Evolutionary conservation across 371 early-diverging fungal genomes (phyloP), one percentile per base, ranked within the genome.

Genomic region (Mucor plumbeus): DNA sequence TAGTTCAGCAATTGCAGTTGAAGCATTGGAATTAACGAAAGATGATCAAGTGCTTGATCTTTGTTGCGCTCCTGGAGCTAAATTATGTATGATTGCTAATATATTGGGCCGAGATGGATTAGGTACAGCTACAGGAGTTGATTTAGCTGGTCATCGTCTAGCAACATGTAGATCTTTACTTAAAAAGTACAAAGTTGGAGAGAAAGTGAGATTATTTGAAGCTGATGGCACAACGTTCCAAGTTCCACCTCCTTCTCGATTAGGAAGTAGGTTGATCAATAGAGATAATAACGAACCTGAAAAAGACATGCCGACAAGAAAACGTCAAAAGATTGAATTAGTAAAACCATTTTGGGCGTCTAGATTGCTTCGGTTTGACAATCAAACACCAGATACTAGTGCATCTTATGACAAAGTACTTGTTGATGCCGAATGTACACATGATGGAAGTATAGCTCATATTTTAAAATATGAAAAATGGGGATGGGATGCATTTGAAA

Each of bases 341-440:
- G 10, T 58, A 0, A 83, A 84, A 13, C 96, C 95, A 0, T 96
- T 94, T 78, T 94, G 86, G 78, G 92, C 95, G 11, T 85, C 95
- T 7, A 85, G 85, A 55, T 76, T 89, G 36, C 70, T 98, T 19
- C 72, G 92, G 8, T 81, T 68, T 34, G 87, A 90, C 61, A 81
- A 81, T 36, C 90, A 89, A 64, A 39, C 79, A 50, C 6, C 44
- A 3, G 59, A 67, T 34, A 60, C 68, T 5, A 57, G 66, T 1
- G 59, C 58, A 0, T 74, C 90, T 9, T 97, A 97, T 71, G 96
- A 97, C 75, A 92, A 92, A 68, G 84, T 96, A 0, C 70, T 98
- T 39, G 97, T 97, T 1, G 98, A 98, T 75, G 98, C 97, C 9
- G 97, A 98, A 74, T 98, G 97, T 80, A 96, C 97, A 7, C 98